Evolutionary conservation across 192 early-diverging fungal genomes (phyloP).

Genomic region (Coemansia sp.): DNA sequence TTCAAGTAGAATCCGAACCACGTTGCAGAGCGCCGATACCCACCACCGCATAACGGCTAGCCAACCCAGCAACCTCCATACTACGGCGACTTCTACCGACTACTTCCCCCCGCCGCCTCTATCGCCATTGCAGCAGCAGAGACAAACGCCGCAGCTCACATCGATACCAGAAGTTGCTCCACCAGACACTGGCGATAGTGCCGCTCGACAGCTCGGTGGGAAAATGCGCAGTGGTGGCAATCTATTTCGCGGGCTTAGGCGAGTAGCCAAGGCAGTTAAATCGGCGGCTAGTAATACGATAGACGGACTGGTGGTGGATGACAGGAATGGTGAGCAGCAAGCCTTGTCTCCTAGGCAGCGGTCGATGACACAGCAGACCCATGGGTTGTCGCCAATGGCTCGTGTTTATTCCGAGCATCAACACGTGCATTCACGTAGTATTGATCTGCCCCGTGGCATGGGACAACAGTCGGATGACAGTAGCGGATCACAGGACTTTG

Average conservation of each 20-base stretch:
- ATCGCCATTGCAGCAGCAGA: constrained; percentile 6
- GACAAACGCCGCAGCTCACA: neutral
- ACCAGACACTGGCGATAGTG: neutral
- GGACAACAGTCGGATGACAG: neutral
- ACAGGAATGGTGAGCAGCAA: neutral
- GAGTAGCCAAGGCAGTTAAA: constrained; percentile 47
- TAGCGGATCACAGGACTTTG: neutral
- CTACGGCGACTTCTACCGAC: neutral
- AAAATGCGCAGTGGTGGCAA: constrained; percentile 24
- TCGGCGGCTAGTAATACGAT: constrained; percentile 23
- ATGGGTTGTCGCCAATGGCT: constrained; percentile 7
- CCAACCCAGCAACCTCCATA: neutral
- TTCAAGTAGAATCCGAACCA: constrained; percentile 18
- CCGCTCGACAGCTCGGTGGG: neutral
- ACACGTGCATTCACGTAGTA: constrained; percentile 18
- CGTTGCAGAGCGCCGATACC: constrained; percentile 26
- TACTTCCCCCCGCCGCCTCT: neutral
- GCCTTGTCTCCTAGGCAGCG: constrained; percentile 28
- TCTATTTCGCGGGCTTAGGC: constrained; percentile 36
- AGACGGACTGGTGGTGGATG: neutral
- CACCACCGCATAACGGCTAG: constrained; percentile 10
- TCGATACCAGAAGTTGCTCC: neutral
- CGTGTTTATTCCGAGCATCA: constrained; percentile 11
- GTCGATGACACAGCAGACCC: constrained; percentile 39
- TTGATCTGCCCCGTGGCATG: constrained; percentile 16